Evolutionary conservation across 2,329 filamentous ascomycete species (phyloP).

Genomic region (Penicillium sp.): DNA sequence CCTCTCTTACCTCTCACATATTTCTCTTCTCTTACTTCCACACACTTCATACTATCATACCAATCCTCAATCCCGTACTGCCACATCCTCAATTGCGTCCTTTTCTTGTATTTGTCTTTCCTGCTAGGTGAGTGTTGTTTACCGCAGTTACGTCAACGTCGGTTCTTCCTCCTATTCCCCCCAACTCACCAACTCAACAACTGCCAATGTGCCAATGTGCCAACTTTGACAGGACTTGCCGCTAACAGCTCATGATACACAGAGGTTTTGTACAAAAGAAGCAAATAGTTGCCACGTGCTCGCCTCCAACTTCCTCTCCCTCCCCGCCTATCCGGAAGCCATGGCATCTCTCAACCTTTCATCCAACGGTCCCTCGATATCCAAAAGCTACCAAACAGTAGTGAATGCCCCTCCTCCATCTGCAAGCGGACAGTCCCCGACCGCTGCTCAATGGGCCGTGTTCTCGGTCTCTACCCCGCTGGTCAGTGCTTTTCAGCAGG

Average conservation of each 20-base stretch:
- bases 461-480: slow-evolving; percentile 92
- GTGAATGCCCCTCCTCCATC: slow-evolving; percentile 62
- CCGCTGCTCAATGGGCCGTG: slow-evolving; percentile 88
- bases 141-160: no score
- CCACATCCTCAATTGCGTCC: no score
- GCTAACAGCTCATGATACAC: background rate
- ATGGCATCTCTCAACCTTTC: slow-evolving; percentile 84
- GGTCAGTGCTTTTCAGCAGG: slow-evolving; percentile 85
- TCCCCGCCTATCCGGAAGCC: slow-evolving; percentile 14
- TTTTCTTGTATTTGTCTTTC: no score
- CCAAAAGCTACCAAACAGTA: slow-evolving; percentile 71
- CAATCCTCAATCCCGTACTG: no score
- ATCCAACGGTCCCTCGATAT: slow-evolving; percentile 76
- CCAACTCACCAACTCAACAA: no score
- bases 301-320: slow-evolving; percentile 2
- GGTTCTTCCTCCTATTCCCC: no score
- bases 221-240: background rate
- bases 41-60: no score
- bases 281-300: slow-evolving; percentile 4
- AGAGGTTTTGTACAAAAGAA: slow-evolving; percentile 1
- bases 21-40: no score
- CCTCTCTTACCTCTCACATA: no score
- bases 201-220: background rate
- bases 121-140: no score
- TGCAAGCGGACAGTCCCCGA: slow-evolving; percentile 68